Evolutionary conservation across 192 early-diverging fungal genomes (phyloP), one percentile per base, ranked within the genome.

Genomic region (Pilobolus umbonatus): DNA sequence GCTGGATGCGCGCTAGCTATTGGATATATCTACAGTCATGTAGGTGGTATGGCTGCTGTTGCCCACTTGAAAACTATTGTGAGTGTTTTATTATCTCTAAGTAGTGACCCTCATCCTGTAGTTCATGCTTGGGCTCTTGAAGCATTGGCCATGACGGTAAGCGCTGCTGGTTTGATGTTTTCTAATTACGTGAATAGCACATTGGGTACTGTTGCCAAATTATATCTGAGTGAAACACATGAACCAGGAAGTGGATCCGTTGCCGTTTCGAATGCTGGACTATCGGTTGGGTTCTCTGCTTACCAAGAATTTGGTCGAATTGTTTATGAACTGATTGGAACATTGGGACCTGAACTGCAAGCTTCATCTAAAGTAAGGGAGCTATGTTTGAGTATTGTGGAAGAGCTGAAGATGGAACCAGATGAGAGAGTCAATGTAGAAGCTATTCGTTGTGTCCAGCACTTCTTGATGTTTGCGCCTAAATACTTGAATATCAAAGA

Each of bases 91-190:
- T 84, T 94, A 15, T 93, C 94, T 2, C 80, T 99, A 26, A 88
- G 89, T 1, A 83, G 85, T 40, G 97, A 99, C 69, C 80, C 90
- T 5, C 92, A 99, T 69, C 93, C 95, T 0, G 71, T 95, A 0
- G 94, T 99, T 10, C 93, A 98, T 62, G 85, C 84, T 2, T 99
- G 95, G 93, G 94, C 95, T 0, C 62, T 97, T 12, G 80, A 87
- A 28, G 84, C 94, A 0, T 68, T 99, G 51, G 85, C 88, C 6
- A 73, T 93, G 60, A 91, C 88, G 0, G 88, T 96, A 5, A 80
- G 91, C 42, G 88, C 92, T 21, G 88, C 95, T 1, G 94, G 95
- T 0, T 69, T 88, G 22, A 94, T 95, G 91, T 99, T 91, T 62
- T 90, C 84, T 21, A 85, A 88, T 0, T 92, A 86, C 74, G 94